Base-by-base conservation (phyloP, 495 filamentous ascomycete species). In the Polyplosphaeria fusca region DNA sequence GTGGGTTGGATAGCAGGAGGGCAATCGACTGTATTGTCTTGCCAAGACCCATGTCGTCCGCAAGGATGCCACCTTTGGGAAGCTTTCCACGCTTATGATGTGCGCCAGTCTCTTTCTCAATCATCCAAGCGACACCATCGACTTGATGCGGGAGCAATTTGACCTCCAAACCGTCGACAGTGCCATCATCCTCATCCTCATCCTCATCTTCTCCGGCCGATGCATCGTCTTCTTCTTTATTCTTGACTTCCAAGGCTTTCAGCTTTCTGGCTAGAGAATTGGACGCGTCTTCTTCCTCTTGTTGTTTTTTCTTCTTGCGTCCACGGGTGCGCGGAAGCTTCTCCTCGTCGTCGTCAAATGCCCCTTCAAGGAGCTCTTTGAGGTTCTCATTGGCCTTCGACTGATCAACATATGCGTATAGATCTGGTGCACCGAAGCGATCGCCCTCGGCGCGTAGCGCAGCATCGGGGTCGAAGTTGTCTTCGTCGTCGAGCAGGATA, bases 71-170 rank as follows among this genome's bases (percentile, higher is more conserved):
- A 38, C 88, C 88, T 66, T 91, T 91, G 0, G 90, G 87, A 5
- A 89, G 76, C 14, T 85, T 84, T 2, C 88, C 89, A 53, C 77
- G 80, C 54, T 80, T 83, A 69, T 88, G 94, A 26, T 82, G 79
- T 2, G 79, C 79, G 2, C 91, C 89, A 11, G 86, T 83, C 68
- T 98, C 93, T 59, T 93, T 88, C 28, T 87, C 85, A 49, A 77
- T 85, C 88, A 98, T 94, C 89, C 94, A 98, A 38, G 83, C 80
- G 2, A 97, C 84, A 54, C 93, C 93, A 22, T 94, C 86, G 9
- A 96, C 79, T 68, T 98, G 93, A 68, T 98, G 93, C 2, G 90
- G 93, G 0, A 97, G 77, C 2, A 98, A 78, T 49, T 85, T 87
- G 40, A 95, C 89, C 42, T 85, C 86, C 60, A 98, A 71, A 2